phyloP scores from a whole-genome alignment of 805 yeast genomes.

The Hanseniaspora guilliermondii region DNA sequence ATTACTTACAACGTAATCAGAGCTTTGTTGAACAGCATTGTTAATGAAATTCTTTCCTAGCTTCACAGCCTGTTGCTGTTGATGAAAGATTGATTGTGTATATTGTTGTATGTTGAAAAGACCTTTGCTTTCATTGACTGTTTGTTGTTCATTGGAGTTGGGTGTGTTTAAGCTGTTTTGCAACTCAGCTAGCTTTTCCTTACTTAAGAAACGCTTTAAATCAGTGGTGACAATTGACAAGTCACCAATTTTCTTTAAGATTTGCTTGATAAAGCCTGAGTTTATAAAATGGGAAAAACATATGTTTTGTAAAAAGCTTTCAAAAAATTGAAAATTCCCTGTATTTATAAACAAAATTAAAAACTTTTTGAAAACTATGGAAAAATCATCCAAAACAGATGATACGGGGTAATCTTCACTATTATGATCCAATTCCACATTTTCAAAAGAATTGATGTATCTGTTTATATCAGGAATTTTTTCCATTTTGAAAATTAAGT shows the following conservation, averaged over 20 bases:
- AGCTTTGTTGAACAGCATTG: background rate
- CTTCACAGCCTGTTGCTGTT: constrained; percentile 11
- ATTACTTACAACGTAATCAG: constrained; percentile 13
- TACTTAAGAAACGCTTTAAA: constrained; percentile 3
- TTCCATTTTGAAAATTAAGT: constrained; percentile 64
- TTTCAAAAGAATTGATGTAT: constrained; percentile 21
- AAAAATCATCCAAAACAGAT: constrained; percentile 76
- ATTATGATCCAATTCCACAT: constrained; percentile 14
- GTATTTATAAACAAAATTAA: constrained; percentile 56
- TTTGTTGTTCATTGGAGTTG: background rate
- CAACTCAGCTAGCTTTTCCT: background rate
- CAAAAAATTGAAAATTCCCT: constrained; percentile 37
- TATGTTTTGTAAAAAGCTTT: constrained; percentile 21
- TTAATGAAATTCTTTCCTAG: constrained; percentile 4
- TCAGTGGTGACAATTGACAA: constrained; percentile 7
- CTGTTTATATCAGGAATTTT: constrained; percentile 50
- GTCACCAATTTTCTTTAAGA: constrained; percentile 36
- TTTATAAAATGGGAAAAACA: constrained; percentile 3
- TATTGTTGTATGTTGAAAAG: constrained; percentile 9
- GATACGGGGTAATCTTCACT: constrained; percentile 45
- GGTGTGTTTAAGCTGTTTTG: background rate
- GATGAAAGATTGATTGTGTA: constrained; percentile 7
- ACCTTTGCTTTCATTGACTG: background rate
- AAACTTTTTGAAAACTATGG: constrained; percentile 58
- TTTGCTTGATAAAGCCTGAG: constrained; percentile 32